Evolutionary conservation across 805 yeast genomes (phyloP).

Genomic region (Cyberlindnera petersonii): DNA sequence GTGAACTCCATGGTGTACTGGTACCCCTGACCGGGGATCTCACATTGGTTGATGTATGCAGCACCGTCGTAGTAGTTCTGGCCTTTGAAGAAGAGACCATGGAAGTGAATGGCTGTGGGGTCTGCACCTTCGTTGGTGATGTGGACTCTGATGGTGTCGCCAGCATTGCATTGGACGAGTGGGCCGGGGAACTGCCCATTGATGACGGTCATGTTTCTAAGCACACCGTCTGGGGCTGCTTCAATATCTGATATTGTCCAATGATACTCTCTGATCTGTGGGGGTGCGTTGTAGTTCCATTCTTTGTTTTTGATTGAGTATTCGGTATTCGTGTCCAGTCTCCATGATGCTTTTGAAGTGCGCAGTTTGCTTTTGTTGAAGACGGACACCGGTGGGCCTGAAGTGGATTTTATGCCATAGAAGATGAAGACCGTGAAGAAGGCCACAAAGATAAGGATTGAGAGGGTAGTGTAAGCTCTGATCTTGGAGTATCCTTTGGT

Average conservation of each 20-base stretch:
- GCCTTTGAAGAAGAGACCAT: conserved; percentile 43
- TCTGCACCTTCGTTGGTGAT: conserved; percentile 38
- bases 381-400: conserved; percentile 9
- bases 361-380: conserved; percentile 5
- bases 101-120: conserved; percentile 47
- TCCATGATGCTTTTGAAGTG: conserved; percentile 19
- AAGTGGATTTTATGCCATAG: conserved; percentile 9
- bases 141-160: conserved; percentile 41
- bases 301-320: conserved; percentile 18
- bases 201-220: conserved; percentile 32
- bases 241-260: conserved; percentile 22
- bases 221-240: conserved; percentile 30
- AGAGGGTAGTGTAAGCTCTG: conserved; percentile 1
- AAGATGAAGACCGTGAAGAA: conserved; percentile 5
- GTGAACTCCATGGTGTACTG: conserved; percentile 40
- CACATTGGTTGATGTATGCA: conserved; percentile 46
- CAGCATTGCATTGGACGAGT: conserved; percentile 38
- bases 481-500: conserved; percentile 7
- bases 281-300: conserved; percentile 22
- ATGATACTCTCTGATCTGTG: conserved; percentile 25
- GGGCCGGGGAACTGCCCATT: conserved; percentile 49
- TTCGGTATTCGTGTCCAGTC: conserved; percentile 26
- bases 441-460: background rate
- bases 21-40: conserved; percentile 35
- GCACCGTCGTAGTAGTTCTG: conserved; percentile 51